Evolutionary conservation across 345 rosid genomes (phyloP), one percentile per base, ranked within the genome.

Genomic region (Melaleuca quinquenervia): DNA sequence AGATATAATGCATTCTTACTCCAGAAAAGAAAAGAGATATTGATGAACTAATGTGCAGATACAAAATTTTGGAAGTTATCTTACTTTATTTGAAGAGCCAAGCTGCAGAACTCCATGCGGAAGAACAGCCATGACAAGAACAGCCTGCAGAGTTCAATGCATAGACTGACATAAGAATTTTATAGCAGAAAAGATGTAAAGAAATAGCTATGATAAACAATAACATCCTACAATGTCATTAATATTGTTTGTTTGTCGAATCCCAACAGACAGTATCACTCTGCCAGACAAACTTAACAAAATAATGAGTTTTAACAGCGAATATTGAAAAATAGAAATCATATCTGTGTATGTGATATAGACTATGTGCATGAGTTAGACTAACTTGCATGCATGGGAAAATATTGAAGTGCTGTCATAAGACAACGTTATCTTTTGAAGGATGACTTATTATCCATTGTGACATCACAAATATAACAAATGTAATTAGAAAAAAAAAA

Each of bases 21-120:
- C 41, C n/a, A 58, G 70, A 84, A 56, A 84, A 11, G 78, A 26
- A 26, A 21, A 56, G 50, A 50, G 85, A 24, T 36, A 53, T 51
- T 15, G 36, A 82, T 1, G 13, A 49, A 82, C n/a, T 52, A 48
- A 82, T 21, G 48, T 18, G 48, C 78, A 70, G 48, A 70, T 18
- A 22, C 11, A 70, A 70, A 70, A 70, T 36, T 32, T 70, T 26
- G 82, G 83, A 89, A 86, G 52, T 86, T 53, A 44, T 85, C 98
- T 92, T 93, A 96, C 99, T 87, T 93, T 90, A 86, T 85, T 88
- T 83, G 92, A 89, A 82, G 98, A 95, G 87, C 98, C 99, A 87
- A 96, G 95, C 90, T 96, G 99, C 83, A 95, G 91, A 87, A 96
- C 98, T 89, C 98, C 99, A 90, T 89, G 90, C 16, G 97, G 93